Conservation (phyloP, 1,284 basidiomycete genomes). For the Crucibulum cyathiforme region DNA sequence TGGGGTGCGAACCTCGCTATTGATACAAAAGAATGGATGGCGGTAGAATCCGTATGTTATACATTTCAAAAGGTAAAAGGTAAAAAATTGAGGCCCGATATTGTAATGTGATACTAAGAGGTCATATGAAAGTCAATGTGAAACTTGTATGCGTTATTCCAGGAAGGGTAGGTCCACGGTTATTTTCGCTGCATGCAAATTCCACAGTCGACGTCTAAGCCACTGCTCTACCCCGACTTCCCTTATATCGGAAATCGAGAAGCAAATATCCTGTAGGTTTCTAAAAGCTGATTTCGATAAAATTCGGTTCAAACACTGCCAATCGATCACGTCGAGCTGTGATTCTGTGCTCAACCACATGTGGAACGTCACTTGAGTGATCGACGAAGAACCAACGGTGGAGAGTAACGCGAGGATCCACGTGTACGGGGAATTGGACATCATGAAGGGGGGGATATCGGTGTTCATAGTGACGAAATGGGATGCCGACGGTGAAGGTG, state of each 20-base stretch:
- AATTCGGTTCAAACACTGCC: constrained; percentile 19
- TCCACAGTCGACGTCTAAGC: not conserved
- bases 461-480: constrained; percentile 1
- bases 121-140: too few relatives aligned
- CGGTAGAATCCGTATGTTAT: too few relatives aligned
- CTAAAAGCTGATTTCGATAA: constrained; percentile 4
- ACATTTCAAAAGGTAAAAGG: too few relatives aligned
- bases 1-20: too few relatives aligned
- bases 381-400: constrained; percentile 15
- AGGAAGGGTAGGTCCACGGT: too few relatives aligned
- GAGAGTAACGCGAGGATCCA: constrained; percentile 32
- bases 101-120: too few relatives aligned
- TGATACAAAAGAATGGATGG: too few relatives aligned
- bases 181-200: too few relatives aligned
- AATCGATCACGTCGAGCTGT: constrained; percentile 34
- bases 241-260: constrained; percentile 28
- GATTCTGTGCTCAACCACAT: constrained; percentile 36
- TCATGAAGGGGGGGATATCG: not conserved
- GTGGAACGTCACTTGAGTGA: constrained; percentile 21
- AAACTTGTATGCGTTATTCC: too few relatives aligned
- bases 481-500: constrained; percentile 2
- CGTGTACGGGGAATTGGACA: constrained; percentile 17
- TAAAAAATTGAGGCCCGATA: too few relatives aligned
- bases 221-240: constrained; percentile 12
- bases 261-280: constrained; percentile 13